Evolutionary conservation across 2,329 filamentous ascomycete genomes (phyloP), one percentile per base, ranked within the genome.

Genomic region (Colletotrichum orchidophilum): DNA sequence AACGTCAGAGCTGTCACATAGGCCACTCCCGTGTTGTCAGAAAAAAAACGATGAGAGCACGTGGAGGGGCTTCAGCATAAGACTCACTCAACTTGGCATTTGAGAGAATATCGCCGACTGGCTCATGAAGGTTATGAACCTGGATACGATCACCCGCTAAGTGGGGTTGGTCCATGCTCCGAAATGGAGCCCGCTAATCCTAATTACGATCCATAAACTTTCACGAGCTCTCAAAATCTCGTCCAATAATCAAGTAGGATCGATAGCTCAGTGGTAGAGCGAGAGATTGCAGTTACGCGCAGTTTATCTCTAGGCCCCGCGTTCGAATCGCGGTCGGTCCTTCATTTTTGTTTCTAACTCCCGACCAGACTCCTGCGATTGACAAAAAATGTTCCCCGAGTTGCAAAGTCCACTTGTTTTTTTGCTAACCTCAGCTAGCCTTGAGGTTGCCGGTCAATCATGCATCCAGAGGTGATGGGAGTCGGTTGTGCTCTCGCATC

Each of bases 241-340:
- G 29, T n/a, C 21, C 18, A 54, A 18, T 15, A 12, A 29, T 15
- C 18, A 27, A 27, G 39, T 27, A 15, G 69, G 69, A 71, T 71
- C 69, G 69, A 71, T 71, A 71, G 69, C 69, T 71, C 69, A 71
- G 69, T 71, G 69, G 69, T 71, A 71, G 69, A 71, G 69, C 64
- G 69, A 71, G 64, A 71, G 69, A 71, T 71, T 71, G 69, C 69
- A 71, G 69, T 54, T 3, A 0, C 13, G 35, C 59, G 59, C 69
- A 69, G 29, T 46, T 6, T 55, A 71, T 71, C 69, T 71, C 69
- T 71, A 71, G 69, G 69, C 69, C 69, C 69, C 69, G 69, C 46
- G 69, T 71, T 71, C 69, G 69, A 71, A 71, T 27, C 69, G 46
- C 69, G 69, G 69, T 71, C 69, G 69, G 69, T 71, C 69, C 69